Base-by-base conservation (phyloP, 2,329 filamentous ascomycete species). In the Hypoxylon sp. region DNA sequence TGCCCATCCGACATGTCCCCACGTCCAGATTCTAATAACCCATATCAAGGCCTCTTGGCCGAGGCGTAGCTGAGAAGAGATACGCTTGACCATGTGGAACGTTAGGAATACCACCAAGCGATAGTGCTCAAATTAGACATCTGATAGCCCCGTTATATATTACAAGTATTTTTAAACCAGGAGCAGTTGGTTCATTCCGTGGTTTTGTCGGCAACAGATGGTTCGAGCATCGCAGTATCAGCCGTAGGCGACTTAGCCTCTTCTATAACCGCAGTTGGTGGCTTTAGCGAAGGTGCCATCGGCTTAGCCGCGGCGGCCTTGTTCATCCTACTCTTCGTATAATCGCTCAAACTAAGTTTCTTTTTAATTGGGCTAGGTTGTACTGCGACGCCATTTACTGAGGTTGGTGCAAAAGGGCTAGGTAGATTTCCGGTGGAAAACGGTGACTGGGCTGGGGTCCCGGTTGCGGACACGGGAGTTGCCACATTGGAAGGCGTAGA, bases 281-380 rank as follows among this genome's bases (percentile, higher is more conserved):
- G 75, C 71, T 84, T 86, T 24, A 83, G 67, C 26, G 75, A 68
- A 6, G 75, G 74, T 2, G 77, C 68, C 0, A 77, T 77, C 9
- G 83, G 81, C 67, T 82, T 83, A 29, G 79, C 82, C 73, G 75
- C 83, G 2, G 84, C 83, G 2, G 83, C 84, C 74, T 88, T 90
- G 73, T 85, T 86, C 80, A 85, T 83, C 55, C 86, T 82, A 70
- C 85, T 87, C 76, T 87, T 89, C 8, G 83, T 87, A 73, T 91
- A 91, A 74, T 91, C 89, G 73, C 88, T 91, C 1, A 91, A 77
- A 69, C 87, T 91, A 39, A 91, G 80, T 77, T 91, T 91, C 82
- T 91, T 91, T 79, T 90, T 90, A 33, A 88, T 81, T 2, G 89
- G 89, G 68, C 87, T 90, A 2, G 87, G 87, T 22, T 84, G 82